phyloP scores from a whole-genome alignment of 208 protist species.

The Acanthamoeba lenticulata region DNA sequence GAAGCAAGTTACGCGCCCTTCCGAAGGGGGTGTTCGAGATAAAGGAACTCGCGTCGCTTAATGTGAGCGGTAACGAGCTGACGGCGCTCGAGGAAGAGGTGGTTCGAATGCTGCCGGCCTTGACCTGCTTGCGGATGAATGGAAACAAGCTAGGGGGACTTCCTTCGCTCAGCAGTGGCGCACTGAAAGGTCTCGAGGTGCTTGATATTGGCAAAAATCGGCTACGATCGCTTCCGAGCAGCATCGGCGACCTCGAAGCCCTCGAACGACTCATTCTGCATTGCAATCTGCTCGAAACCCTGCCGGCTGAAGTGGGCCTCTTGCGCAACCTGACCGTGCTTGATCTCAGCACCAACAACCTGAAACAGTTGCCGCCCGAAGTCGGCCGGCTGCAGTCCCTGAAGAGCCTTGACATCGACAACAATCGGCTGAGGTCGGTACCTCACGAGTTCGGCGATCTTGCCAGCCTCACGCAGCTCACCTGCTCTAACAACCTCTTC shows the following conservation, averaged over 20 bases:
- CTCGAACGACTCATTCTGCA: conserved; percentile 50
- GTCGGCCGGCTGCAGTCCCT: conserved; percentile 17
- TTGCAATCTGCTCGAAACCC: conserved; percentile 52
- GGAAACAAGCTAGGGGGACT: conserved; percentile 40
- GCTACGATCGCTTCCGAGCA: not conserved
- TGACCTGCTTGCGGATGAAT: conserved; percentile 43
- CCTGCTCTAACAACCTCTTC: conserved; percentile 63
- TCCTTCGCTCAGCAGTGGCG: not conserved
- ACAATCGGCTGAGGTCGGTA: conserved; percentile 45
- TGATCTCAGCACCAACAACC: conserved; percentile 71
- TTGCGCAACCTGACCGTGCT: conserved; percentile 40
- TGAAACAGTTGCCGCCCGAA: conserved; percentile 17
- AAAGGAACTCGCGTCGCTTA: conserved; percentile 55
- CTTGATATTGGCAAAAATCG: conserved; percentile 58
- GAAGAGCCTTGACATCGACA: conserved; percentile 65
- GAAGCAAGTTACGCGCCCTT: not conserved
- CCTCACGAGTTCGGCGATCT: conserved; percentile 45
- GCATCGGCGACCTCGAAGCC: not conserved
- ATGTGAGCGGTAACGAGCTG: conserved; percentile 54
- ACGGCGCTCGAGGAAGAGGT: conserved; percentile 14
- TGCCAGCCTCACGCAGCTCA: conserved; percentile 63
- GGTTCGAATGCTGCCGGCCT: not conserved
- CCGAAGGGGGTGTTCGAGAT: conserved; percentile 34
- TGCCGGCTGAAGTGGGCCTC: conserved; percentile 31
- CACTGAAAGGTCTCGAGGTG: not conserved